phyloP scores from a whole-genome alignment of 2,329 filamentous ascomycete genomes.

The Colletotrichum sp. region DNA sequence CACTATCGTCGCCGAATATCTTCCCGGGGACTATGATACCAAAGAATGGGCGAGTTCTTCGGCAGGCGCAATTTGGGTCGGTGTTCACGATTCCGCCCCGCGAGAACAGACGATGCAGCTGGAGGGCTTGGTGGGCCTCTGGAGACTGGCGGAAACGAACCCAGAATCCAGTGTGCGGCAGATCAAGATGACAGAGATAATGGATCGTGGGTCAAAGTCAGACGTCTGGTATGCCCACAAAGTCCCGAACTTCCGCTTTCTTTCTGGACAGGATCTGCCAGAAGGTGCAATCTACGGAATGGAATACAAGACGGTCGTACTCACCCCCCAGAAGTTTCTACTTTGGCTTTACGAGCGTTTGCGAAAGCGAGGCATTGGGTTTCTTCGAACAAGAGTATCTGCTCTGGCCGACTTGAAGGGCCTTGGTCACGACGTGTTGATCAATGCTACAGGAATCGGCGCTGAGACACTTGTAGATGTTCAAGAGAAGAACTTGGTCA shows the following conservation, averaged over 20 bases:
- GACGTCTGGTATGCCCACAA: neutral
- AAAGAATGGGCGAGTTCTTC: neutral
- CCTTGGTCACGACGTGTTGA: neutral
- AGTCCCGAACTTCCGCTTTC: neutral
- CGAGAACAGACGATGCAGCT: neutral
- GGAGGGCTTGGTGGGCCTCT: neutral
- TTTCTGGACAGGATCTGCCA: neutral
- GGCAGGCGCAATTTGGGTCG: neutral
- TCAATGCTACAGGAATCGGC: neutral
- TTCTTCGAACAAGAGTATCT: neutral
- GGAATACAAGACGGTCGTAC: neutral
- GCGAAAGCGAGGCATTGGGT: neutral
- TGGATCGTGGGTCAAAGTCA: neutral
- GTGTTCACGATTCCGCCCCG: neutral
- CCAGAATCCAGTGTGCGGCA: neutral
- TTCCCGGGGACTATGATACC: neutral
- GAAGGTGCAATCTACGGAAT: neutral
- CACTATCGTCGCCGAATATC: neutral
- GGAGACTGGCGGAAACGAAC: neutral
- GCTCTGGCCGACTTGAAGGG: neutral
- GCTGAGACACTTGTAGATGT: neutral
- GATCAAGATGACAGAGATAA: neutral
- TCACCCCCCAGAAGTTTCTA: neutral
- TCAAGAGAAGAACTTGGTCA: neutral
- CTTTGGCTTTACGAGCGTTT: neutral